These are phyloP conservation scores for Sugiyamaella xylanicola DNA, from an alignment of 1,139 yeast species.

Conservation along the genomic window DNA sequence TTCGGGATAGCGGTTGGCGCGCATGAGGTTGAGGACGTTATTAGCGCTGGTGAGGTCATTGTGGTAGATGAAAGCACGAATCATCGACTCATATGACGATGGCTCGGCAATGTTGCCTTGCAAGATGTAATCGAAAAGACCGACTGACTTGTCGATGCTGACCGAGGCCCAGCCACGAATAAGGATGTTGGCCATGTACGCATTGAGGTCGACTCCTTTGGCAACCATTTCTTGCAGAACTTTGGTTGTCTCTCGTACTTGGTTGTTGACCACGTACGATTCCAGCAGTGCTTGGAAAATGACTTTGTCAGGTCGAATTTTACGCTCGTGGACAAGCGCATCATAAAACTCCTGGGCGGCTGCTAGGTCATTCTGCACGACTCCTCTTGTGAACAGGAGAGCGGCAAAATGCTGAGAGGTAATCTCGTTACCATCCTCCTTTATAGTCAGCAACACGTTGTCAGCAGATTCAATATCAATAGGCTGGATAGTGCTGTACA, in stretches of 20 bases:
- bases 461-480: constrained; percentile 45
- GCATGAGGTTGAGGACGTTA: constrained; percentile 37
- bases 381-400: constrained; percentile 46
- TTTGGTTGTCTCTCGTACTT: constrained; percentile 37
- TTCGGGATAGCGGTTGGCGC: constrained; percentile 36
- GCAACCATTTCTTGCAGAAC: constrained; percentile 44
- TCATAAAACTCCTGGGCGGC: constrained; percentile 44
- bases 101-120: constrained; percentile 41
- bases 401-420: constrained; percentile 46
- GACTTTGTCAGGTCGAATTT: constrained; percentile 43
- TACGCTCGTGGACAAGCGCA: constrained; percentile 34
- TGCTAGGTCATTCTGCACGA: constrained; percentile 39
- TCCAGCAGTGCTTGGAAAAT: constrained; percentile 47
- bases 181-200: constrained; percentile 44
- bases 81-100: constrained; percentile 43
- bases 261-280: constrained; percentile 42
- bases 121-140: constrained; percentile 40
- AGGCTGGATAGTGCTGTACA: constrained; percentile 32
- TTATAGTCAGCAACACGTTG: constrained; percentile 40
- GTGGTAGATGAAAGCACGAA: constrained; percentile 40
- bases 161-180: constrained; percentile 45
- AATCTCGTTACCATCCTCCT: constrained; percentile 35
- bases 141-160: constrained; percentile 39
- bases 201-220: constrained; percentile 41
- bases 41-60: constrained; percentile 36